These are phyloP conservation scores for Rubroboletus satanas DNA, from an alignment of 768 basidiomycete species.

Conservation along the genomic window DNA sequence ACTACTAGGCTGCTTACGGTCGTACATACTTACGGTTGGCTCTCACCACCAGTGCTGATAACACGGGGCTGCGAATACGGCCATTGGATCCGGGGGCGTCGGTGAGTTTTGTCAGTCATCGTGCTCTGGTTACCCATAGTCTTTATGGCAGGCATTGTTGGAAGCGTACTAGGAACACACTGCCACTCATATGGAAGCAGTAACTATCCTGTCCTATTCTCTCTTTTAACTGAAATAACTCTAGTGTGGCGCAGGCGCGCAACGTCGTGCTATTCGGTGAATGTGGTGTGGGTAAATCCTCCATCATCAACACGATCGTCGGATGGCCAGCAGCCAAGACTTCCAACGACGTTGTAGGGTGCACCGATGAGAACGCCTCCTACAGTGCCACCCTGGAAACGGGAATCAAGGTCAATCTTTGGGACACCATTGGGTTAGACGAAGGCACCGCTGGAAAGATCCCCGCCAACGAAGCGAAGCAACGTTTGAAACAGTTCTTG, in stretches of 20 bases:
- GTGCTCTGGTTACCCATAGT: background rate
- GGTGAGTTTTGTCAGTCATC: slow-evolving; percentile 4
- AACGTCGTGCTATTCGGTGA: slow-evolving; percentile 38
- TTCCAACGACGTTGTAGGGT: slow-evolving; percentile 28
- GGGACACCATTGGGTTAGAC: slow-evolving; percentile 37
- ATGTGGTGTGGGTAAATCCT: slow-evolving; percentile 38
- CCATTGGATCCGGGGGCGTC: background rate
- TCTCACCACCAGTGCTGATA: background rate
- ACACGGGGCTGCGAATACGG: background rate
- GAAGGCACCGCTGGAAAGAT: slow-evolving; percentile 25
- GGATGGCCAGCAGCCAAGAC: slow-evolving; percentile 23
- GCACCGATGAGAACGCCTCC: slow-evolving; percentile 22
- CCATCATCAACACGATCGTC: slow-evolving; percentile 36
- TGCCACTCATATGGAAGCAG: slow-evolving; percentile 5
- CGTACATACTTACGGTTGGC: background rate
- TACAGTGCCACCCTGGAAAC: slow-evolving; percentile 19
- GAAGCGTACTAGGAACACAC: background rate
- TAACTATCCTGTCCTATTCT: background rate
- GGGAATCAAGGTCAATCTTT: slow-evolving; percentile 19
- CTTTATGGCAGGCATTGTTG: background rate
- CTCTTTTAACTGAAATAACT: background rate
- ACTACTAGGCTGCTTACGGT: background rate
- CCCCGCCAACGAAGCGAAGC: slow-evolving; percentile 14
- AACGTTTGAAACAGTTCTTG: slow-evolving; percentile 26
- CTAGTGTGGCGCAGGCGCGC: slow-evolving; percentile 4